Evolutionary conservation across 1,139 yeast species (phyloP), one percentile per base, ranked within the genome.

Genomic region (Magnusiomyces tetraspermus): DNA sequence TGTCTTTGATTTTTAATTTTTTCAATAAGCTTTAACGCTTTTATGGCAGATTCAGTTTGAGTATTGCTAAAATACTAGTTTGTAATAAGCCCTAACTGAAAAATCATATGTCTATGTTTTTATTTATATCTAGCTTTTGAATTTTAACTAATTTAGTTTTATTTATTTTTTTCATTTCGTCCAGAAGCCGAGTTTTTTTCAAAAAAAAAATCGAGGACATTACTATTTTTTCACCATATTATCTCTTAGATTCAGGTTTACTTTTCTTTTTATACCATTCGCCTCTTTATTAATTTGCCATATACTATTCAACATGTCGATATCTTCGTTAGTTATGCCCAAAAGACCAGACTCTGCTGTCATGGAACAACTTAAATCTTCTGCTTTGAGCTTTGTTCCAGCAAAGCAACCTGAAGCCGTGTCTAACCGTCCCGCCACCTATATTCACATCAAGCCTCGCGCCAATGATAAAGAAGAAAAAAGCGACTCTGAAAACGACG

Each of bases 361-460:
- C 48, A 76, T 80, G 54, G 84, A 80, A 61, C 72, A 85, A 62
- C 77, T 80, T 57, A 73, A 81, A 47, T 68, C 77, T 53, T 77
- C 76, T 58, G 87, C 85, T 17, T 67, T 82, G 52, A 76, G 77
- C 37, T 84, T 83, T 67, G 77, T 75, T 50, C 73, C 78, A 15
- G 85, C 83, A 3, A 67, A 64, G 52, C 63, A 61, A 42, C 72
- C 75, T 1, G 77, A 73, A 59, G 62, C 68, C n/a, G 67, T 67
- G 33, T 63, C 70, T 8, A 60, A 63, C 41, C 62, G 58, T 28
- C 60, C 63, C 1, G 53, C 53, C 15, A 46, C 51, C 15, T 54
- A 52, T 43, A 50, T 54, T 54, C 58, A 60, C 40, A 51, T 53
- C 47, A 61, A 58, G 49, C 59, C 60, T 22, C 54, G 58, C 21